These are phyloP conservation scores for Acarospora socialis DNA, from an alignment of 2,329 filamentous ascomycete genomes.

Conservation along the genomic window DNA sequence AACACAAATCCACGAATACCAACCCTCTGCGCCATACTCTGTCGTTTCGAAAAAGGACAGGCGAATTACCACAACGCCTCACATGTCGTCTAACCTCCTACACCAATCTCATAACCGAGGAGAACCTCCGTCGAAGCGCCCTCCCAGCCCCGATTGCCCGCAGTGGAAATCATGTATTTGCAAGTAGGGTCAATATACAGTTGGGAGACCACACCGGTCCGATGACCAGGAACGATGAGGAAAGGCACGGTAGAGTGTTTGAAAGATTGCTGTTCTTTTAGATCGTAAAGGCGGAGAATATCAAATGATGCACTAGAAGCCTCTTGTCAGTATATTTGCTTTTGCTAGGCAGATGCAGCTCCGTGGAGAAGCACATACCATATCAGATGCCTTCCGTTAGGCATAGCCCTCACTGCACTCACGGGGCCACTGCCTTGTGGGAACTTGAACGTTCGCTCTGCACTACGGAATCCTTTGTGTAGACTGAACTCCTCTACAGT, in stretches of 20 bases:
- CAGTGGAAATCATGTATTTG: constrained; percentile 80
- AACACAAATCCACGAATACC: too few species aligned
- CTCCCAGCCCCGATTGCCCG: constrained; percentile 90
- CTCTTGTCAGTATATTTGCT: constrained; percentile 12
- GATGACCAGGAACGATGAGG: constrained; percentile 83
- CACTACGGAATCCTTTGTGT: constrained; percentile 61
- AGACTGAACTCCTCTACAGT: constrained; percentile 91
- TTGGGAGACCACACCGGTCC: constrained; percentile 75
- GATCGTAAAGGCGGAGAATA: constrained; percentile 83
- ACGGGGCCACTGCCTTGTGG: constrained; percentile 81
- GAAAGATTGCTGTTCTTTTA: constrained; percentile 49
- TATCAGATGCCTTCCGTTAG: constrained; percentile 79
- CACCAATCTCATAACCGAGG: constrained; percentile 80
- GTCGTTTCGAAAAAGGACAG: too few species aligned
- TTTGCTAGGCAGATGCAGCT: constrained; percentile 6
- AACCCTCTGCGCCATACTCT: too few species aligned
- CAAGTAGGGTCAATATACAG: constrained; percentile 80
- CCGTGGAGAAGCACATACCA: constrained; percentile 41
- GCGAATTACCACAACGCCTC: too few species aligned
- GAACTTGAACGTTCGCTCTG: constrained; percentile 71
- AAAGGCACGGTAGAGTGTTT: constrained; percentile 79
- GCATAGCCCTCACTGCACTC: constrained; percentile 77
- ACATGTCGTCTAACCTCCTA: too few species aligned
- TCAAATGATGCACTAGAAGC: constrained; percentile 71
- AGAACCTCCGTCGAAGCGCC: constrained; percentile 78